phyloP scores from a whole-genome alignment of 257 asterid species.

The Plantago elongata region DNA sequence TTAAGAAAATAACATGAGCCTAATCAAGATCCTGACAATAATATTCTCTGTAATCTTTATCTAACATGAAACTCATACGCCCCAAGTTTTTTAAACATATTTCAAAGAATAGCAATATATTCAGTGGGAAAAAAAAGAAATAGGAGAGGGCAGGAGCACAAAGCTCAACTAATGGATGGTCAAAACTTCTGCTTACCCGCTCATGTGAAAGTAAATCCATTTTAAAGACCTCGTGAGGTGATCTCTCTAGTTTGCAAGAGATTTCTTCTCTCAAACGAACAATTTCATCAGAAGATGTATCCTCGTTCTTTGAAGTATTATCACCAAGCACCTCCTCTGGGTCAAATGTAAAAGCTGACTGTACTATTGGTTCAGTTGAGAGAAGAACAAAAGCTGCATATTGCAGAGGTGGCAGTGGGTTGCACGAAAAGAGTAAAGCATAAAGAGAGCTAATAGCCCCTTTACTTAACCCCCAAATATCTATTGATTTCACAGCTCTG shows the following conservation, averaged over 20 bases:
- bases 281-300: constrained; percentile 46
- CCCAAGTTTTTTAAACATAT: not conserved
- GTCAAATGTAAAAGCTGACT: constrained; percentile 43
- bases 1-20: constrained; percentile 16
- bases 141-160: not conserved
- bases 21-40: not conserved
- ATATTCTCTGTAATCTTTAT: not conserved
- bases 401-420: constrained; percentile 73
- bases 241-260: constrained; percentile 56
- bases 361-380: constrained; percentile 62
- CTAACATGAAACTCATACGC: constrained; percentile 9
- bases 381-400: constrained; percentile 81
- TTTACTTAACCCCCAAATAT: constrained; percentile 89
- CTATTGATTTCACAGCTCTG: constrained; percentile 81
- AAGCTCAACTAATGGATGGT: not conserved
- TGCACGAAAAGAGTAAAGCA: constrained; percentile 70
- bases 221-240: constrained; percentile 53
- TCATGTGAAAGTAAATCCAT: constrained; percentile 68
- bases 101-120: not conserved
- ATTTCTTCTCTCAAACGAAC: constrained; percentile 63
- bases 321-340: constrained; percentile 27
- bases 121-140: no score
- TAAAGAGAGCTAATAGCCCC: constrained; percentile 81
- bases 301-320: constrained; percentile 42
- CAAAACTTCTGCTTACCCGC: constrained; percentile 44